Base-by-base conservation (phyloP, 176 grass and related monocot species). In the Puya raimondii region DNA sequence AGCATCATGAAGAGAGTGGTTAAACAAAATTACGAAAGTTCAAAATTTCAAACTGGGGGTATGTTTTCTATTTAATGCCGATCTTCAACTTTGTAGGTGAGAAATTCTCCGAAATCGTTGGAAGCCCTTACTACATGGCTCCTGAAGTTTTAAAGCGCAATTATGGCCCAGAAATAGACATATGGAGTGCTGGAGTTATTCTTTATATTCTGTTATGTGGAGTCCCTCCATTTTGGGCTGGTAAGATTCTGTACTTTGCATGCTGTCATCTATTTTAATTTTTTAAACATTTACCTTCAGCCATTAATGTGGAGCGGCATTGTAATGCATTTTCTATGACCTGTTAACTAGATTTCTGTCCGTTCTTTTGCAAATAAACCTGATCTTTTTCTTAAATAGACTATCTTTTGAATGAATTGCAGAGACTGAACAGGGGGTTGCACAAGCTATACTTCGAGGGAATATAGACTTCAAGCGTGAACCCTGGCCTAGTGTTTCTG, bases 351-450 rank as follows among this genome's bases (percentile, higher is more conserved):
- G 33, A 42, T 42, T 42, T 42, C 33, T 42, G 5, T 7, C 33
- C 4, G 5, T 42, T 42, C 33, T 42, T 42, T 42, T 42, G 33
- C 33, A 42, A 42, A 42, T 42, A 42, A 1, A 42, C 33, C 33
- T 42, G 33, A 42, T 42, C 33, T 42, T 42, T 42, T 42, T 42
- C 33, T 42, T 42, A 42, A 42, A 42, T 42, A 42, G 4, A 7
- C 6, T 42, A 42, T 78, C 68, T 74, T 68, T 66, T 83, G 57
- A 47, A 48, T 64, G 63, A 51, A 77, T 61, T 88, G 78, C 84
- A 99, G 94, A 99, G 87, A 99, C 94, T 26, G 94, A 99, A 79
- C 94, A 99, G 84, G 94, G 94, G 54, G 89, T 99, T 65, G 94
- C 94, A 54, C 94, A 93, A 69, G 89, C 94, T 79, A 99, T 99